Percentiles rank a stretch among this genome's conserved stretches.
These are phyloP conservation scores for Cytospora chrysosperma DNA, from an alignment of 2,329 filamentous ascomycete genomes.

Conservation along the genomic window DNA sequence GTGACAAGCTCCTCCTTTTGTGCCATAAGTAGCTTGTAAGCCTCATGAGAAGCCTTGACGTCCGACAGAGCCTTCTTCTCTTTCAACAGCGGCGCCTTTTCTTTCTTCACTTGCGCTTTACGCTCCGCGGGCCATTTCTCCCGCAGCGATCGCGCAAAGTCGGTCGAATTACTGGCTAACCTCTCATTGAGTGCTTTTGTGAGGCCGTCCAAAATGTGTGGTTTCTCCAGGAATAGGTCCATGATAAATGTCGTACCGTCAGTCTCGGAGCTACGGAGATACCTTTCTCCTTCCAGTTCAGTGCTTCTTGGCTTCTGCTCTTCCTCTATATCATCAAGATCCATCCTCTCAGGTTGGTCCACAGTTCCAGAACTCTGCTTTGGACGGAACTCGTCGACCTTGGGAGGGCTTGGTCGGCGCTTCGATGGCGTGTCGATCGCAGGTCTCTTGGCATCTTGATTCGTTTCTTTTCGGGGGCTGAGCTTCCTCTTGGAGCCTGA, in stretches of 20 bases:
- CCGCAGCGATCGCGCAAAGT: constrained; percentile 48
- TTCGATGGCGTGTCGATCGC: not conserved
- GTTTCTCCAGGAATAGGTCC: constrained; percentile 36
- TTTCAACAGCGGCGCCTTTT: constrained; percentile 47
- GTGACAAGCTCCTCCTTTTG: constrained; percentile 47
- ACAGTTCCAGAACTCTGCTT: not conserved
- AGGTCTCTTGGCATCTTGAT: not conserved
- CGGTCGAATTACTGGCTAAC: constrained; percentile 47
- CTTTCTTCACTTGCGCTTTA: constrained; percentile 47
- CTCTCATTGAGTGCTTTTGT: constrained; percentile 41
- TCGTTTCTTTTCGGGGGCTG: not conserved
- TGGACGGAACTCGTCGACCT: not conserved
- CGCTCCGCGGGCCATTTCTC: constrained; percentile 46
- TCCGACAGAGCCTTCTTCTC: constrained; percentile 46
- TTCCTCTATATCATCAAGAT: not conserved
- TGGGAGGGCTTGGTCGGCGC: not conserved
- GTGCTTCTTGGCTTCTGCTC: constrained; percentile 10
- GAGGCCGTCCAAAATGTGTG: constrained; percentile 37
- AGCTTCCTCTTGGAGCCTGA: constrained; percentile 8
- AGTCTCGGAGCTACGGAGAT: constrained; percentile 31
- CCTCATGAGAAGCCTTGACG: constrained; percentile 42
- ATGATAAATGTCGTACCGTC: constrained; percentile 36
- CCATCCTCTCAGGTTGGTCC: not conserved
- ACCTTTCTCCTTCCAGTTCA: constrained; percentile 23
- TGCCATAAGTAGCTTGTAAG: constrained; percentile 42